These are phyloP conservation scores for Cryphonectria japonica DNA, from an alignment of 2,329 filamentous ascomycete species.

Conservation along the genomic window DNA sequence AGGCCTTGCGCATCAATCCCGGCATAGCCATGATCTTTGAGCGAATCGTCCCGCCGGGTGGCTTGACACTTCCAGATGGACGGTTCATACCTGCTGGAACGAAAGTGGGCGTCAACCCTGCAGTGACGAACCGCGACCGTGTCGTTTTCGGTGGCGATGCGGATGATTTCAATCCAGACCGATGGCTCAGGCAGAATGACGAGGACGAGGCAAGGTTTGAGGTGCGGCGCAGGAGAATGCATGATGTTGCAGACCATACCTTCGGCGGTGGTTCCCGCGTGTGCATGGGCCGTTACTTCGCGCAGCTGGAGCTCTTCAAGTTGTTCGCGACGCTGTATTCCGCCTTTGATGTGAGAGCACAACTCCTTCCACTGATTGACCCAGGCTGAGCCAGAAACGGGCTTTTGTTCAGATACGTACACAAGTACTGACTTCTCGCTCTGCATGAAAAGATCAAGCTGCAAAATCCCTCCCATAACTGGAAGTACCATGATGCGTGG, in stretches of 20 bases:
- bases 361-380: background rate
- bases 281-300: slow-evolving; percentile 20
- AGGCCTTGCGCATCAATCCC: slow-evolving; percentile 46
- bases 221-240: slow-evolving; percentile 1
- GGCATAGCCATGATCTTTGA: slow-evolving; percentile 38
- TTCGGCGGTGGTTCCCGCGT: slow-evolving; percentile 18
- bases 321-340: slow-evolving; percentile 22
- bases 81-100: slow-evolving; percentile 15
- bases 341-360: slow-evolving; percentile 15
- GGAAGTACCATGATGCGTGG: slow-evolving; percentile 17
- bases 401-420: too few relatives aligned
- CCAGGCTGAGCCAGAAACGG: background rate
- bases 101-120: slow-evolving; percentile 15
- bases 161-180: slow-evolving; percentile 16
- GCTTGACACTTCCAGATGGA: slow-evolving; percentile 10
- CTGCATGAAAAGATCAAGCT: slow-evolving; percentile 5
- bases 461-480: slow-evolving; percentile 2
- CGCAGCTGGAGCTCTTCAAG: slow-evolving; percentile 21
- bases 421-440: background rate
- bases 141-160: slow-evolving; percentile 13
- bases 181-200: slow-evolving; percentile 9
- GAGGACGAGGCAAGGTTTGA: slow-evolving; percentile 5
- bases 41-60: slow-evolving; percentile 18
- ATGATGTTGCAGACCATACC: slow-evolving; percentile 14
- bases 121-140: slow-evolving; percentile 16